These are phyloP conservation scores for Erigeron canadensis DNA, from an alignment of 129 eudicot genomes.

Conservation along the genomic window DNA sequence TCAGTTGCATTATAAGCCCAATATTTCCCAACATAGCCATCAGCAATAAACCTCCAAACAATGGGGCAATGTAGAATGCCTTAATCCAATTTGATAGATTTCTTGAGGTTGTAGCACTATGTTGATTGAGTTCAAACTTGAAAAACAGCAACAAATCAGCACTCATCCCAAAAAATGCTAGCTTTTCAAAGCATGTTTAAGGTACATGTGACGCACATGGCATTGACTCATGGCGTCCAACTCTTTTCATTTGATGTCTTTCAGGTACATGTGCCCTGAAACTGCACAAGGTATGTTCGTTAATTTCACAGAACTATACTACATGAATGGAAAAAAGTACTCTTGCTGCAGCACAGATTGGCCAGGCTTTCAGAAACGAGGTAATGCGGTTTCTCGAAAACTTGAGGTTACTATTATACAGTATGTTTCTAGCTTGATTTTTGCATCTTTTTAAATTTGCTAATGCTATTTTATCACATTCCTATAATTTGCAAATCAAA, in stretches of 20 bases:
- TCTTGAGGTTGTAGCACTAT: constrained; percentile 33
- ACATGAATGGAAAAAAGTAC: constrained; percentile 80
- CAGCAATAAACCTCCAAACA: constrained; percentile 41
- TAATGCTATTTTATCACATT: no score
- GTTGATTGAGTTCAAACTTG: constrained; percentile 31
- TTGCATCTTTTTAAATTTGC: not conserved
- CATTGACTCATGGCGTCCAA: not conserved
- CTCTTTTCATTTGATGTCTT: constrained; percentile 5
- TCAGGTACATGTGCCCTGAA: constrained; percentile 77
- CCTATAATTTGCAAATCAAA: no score
- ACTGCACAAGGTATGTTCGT: constrained; percentile 71
- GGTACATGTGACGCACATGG: not conserved
- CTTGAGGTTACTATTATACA: not conserved
- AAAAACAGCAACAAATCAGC: constrained; percentile 32
- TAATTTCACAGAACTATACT: constrained; percentile 77
- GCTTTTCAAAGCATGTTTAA: constrained; percentile 37
- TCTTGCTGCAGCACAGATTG: constrained; percentile 97
- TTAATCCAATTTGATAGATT: constrained; percentile 35
- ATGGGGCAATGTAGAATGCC: constrained; percentile 34
- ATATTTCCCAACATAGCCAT: constrained; percentile 43
- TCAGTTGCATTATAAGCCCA: no score
- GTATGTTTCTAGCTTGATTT: no score
- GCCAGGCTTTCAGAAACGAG: constrained; percentile 67
- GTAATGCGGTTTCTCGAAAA: constrained; percentile 23
- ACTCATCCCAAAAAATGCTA: constrained; percentile 35